Evolutionary conservation across 805 yeast genomes (phyloP), one percentile per base, ranked within the genome.

Genomic region (Candida gorgasii): DNA sequence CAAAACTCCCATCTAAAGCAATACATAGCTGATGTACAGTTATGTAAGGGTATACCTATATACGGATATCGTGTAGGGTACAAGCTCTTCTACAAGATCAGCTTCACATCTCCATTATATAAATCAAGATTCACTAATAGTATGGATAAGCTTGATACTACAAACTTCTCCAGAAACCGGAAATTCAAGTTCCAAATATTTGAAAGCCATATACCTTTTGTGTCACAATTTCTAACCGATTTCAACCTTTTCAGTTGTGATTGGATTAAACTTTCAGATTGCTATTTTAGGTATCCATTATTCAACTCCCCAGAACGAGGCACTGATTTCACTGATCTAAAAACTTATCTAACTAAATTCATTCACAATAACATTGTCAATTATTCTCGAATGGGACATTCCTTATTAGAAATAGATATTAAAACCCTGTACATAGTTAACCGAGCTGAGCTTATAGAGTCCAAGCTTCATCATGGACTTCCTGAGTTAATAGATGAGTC

Each of bases 161-260:
- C 11, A 3, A 24, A 30, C 11, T 45, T 49, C 30, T 32, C 45
- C 15, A 39, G 13, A 13, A 24, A 20, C 26, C 19, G 19, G 33
- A 34, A 32, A 5, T 45, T 45, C 31, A 46, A 24, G 16, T 39
- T 39, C 14, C 43, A 48, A 26, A 49, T 67, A 0, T 87, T 69
- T 58, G 99, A 93, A 54, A 71, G 89, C 0, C 98, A 93, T 55
- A 73, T 92, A 9, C 89, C 96, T 0, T 84, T 71, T 51, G 55
- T 78, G 1, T 60, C 88, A 5, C 97, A 93, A 55, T 89, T 92
- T 55, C 59, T 88, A 19, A 72, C 86, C 0, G 99, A 93, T 57
- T 89, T 75, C 62, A 90, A 92, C 55, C 61, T 92, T 22, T 87
- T 75, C 56, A 95, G 96, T 1, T 87, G 97, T 60, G 81, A 83